These are phyloP conservation scores for Davidsoniella australis DNA, from an alignment of 2,329 filamentous ascomycete genomes.

Conservation along the genomic window DNA sequence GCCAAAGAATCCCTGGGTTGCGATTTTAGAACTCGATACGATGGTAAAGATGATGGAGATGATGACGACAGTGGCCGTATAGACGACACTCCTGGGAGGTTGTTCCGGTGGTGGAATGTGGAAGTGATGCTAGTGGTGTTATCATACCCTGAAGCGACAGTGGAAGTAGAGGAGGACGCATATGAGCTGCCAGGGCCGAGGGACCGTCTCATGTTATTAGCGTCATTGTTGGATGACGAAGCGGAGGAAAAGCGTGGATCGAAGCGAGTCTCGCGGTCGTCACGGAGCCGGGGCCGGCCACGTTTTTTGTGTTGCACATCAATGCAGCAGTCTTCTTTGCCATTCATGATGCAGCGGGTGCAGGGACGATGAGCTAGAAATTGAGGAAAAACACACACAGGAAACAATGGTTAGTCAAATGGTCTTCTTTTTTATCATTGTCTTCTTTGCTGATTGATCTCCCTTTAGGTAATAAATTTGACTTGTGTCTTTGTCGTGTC, in stretches of 20 bases:
- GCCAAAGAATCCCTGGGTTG: constrained; percentile 31
- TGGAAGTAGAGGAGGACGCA: constrained; percentile 7
- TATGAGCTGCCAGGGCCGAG: constrained; percentile 8
- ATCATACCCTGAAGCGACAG: constrained; percentile 23
- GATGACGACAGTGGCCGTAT: not conserved
- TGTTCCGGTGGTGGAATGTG: constrained; percentile 24
- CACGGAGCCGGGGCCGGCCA: constrained; percentile 58
- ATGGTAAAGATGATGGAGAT: not conserved
- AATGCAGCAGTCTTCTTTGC: constrained; percentile 64
- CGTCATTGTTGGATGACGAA: constrained; percentile 18
- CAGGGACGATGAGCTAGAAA: constrained; percentile 55
- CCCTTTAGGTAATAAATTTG: not conserved
- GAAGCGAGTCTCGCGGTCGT: constrained; percentile 46
- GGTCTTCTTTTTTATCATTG: not conserved
- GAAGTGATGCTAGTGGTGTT: not conserved
- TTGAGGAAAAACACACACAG: not conserved
- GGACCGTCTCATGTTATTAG: constrained; percentile 8
- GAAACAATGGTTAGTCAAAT: too few relatives aligned
- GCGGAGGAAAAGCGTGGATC: constrained; percentile 29
- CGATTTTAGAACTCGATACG: constrained; percentile 36
- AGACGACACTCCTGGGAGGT: constrained; percentile 18
- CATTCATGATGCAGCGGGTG: constrained; percentile 58
- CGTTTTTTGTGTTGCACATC: constrained; percentile 80
- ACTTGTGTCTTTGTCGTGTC: not conserved
- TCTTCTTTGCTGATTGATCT: too few relatives aligned